Evolutionary conservation across 1,284 basidiomycete genomes (phyloP).

Genomic region (Malassezia restricta): DNA sequence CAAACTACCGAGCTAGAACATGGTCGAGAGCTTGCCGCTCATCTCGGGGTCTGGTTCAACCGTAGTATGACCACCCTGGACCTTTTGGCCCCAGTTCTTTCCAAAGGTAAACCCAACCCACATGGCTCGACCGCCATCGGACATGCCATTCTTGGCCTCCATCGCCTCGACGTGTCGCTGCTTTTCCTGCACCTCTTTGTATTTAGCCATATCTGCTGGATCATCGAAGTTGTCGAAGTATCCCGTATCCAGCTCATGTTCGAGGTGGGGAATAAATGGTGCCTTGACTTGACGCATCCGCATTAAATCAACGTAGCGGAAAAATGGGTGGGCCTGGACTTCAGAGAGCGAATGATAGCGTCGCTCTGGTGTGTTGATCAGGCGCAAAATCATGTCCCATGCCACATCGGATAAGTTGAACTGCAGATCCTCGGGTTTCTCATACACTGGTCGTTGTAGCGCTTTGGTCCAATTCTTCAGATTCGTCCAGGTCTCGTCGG

Average conservation of each 20-base stretch:
- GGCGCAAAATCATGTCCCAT: constrained; percentile 62
- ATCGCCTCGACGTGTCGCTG: constrained; percentile 71
- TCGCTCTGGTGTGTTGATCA: constrained; percentile 63
- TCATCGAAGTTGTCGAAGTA: constrained; percentile 97
- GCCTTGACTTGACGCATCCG: constrained; percentile 65
- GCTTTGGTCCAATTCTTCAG: constrained; percentile 92
- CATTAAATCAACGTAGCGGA: constrained; percentile 63
- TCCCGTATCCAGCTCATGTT: constrained; percentile 81
- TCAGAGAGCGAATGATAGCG: constrained; percentile 66
- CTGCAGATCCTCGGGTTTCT: constrained; percentile 86
- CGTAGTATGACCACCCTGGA: constrained; percentile 5
- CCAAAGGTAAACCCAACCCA: constrained; percentile 94
- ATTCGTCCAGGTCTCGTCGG: constrained; percentile 98
- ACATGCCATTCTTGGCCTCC: constrained; percentile 49
- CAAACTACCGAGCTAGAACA: constrained; percentile 5
- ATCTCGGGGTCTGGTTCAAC: not conserved
- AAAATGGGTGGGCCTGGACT: constrained; percentile 73
- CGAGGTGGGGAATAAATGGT: constrained; percentile 88
- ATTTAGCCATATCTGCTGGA: constrained; percentile 87
- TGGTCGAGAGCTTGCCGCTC: constrained; percentile 3
- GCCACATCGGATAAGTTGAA: constrained; percentile 90
- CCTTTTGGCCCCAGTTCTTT: constrained; percentile 36
- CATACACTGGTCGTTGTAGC: constrained; percentile 80
- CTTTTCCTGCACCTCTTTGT: constrained; percentile 84
- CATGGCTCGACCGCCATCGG: constrained; percentile 62